Conservation (phyloP, 768 basidiomycete genomes). For the Mycena galopus region DNA sequence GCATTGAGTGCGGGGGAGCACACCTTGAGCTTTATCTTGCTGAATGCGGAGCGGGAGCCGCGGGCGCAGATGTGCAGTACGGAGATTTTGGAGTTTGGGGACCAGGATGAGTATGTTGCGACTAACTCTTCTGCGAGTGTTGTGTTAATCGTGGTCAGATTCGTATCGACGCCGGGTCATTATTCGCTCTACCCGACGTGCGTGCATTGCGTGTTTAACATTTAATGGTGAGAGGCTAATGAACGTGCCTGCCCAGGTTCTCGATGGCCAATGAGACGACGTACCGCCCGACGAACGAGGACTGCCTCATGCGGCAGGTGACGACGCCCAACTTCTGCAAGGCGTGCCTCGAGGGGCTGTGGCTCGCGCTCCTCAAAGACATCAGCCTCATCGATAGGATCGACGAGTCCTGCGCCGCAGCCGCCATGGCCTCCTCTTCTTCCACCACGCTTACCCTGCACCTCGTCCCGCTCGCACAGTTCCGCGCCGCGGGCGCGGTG, state of each 20-base stretch:
- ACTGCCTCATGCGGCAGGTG: slow-evolving; percentile 85
- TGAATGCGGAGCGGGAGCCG: slow-evolving; percentile 61
- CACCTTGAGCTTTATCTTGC: slow-evolving; percentile 68
- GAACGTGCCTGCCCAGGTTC: slow-evolving; percentile 58
- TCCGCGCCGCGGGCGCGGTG: slow-evolving; percentile 51
- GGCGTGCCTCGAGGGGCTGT: slow-evolving; percentile 80
- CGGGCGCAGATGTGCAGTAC: slow-evolving; percentile 82
- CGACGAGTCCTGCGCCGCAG: slow-evolving; percentile 51
- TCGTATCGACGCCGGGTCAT: slow-evolving; percentile 66
- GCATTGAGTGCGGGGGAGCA: slow-evolving; percentile 66
- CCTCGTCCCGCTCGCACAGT: slow-evolving; percentile 74
- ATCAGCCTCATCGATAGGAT: slow-evolving; percentile 74
- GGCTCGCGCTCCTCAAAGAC: slow-evolving; percentile 72
- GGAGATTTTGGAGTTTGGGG: slow-evolving; percentile 81
- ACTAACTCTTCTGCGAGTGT: not conserved
- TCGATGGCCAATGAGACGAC: slow-evolving; percentile 73
- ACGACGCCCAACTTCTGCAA: slow-evolving; percentile 80
- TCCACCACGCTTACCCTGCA: slow-evolving; percentile 56
- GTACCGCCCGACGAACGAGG: slow-evolving; percentile 87
- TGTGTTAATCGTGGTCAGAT: slow-evolving; percentile 54
- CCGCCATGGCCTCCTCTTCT: no score
- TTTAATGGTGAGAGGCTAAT: not conserved
- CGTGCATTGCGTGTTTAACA: slow-evolving; percentile 38
- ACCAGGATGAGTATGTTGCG: slow-evolving; percentile 66
- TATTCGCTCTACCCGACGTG: slow-evolving; percentile 84